Evolutionary conservation across 1,139 yeast species (phyloP), one percentile per base, ranked within the genome.

Genomic region (Wickerhamiella pararugosa): DNA sequence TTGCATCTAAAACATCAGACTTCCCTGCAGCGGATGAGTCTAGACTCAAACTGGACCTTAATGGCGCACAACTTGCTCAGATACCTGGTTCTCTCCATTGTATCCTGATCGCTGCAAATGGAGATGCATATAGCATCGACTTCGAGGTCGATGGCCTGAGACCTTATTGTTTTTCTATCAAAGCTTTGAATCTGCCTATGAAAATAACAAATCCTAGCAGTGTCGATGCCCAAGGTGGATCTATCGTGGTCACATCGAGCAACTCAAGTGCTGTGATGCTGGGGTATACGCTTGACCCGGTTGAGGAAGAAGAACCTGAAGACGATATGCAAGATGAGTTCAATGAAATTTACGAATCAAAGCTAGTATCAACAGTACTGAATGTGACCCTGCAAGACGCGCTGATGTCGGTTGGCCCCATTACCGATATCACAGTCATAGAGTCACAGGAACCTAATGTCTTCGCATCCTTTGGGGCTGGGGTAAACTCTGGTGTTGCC

Each of bases 381-480:
- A 44, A 42, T 9, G 49, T 60, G 26, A 36, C 46, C 5, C 47
- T 66, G 8, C 64, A 70, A 35, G 94, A 84, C 50, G 62, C 62
- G 3, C 60, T 87, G 25, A 56, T 69, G 2, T 81, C 79, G 52
- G 67, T 73, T 51, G 95, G 96, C 0, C 94, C 95, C 0, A 66
- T 82, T 8, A 69, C 39, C 10, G 15, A 36, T 26, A 10, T 29
- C 10, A 36, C 39, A 5, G 26, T 29, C 27, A 36, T 36, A 8
- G 39, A 36, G 7, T 10, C 21, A 1, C 33, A 27, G 8, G 31
- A 32, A 9, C 36, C 40, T 2, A 32, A 36, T 11, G 28, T 38
- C 1, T 38, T 36, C 21, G 33, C 29, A 5, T 28, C 32, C 6
- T 38, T 38, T 32, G 41, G 41, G 6, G n/a, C 33, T 6, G 41